A percentile compares a stretch with the other conserved stretches of the same genome.
phyloP scores from a whole-genome alignment of 331 rosid genomes.

The Ulmus americana region DNA sequence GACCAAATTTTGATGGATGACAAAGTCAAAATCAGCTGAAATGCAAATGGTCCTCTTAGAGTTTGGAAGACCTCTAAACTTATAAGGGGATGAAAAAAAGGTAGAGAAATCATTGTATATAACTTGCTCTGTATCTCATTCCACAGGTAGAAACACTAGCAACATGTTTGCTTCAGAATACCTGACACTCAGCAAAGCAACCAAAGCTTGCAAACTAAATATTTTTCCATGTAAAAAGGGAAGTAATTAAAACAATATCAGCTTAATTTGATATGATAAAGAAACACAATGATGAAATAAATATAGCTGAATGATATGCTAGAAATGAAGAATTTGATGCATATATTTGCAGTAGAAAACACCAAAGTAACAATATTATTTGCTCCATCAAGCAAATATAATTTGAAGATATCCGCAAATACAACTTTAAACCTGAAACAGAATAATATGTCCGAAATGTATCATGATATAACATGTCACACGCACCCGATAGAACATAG shows the following conservation, averaged over 20 bases:
- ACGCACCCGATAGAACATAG: constrained; percentile 48
- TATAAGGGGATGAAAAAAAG: neutral
- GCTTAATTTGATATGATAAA: constrained; percentile 4
- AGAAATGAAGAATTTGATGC: constrained; percentile 7
- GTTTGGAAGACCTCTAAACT: neutral
- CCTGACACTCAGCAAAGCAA: neutral
- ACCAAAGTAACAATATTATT: constrained; percentile 27
- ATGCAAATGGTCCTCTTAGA: neutral
- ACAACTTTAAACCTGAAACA: constrained; percentile 29
- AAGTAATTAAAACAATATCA: neutral
- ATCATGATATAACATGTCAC: constrained; percentile 33
- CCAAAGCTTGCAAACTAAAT: neutral
- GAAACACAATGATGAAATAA: constrained; percentile 16
- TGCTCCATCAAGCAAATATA: constrained; percentile 35
- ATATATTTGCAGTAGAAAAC: constrained; percentile 30
- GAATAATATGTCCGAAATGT: constrained; percentile 21
- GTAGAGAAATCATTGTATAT: neutral
- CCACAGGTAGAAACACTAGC: constrained; percentile 1
- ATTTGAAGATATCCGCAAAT: constrained; percentile 19
- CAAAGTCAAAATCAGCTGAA: neutral
- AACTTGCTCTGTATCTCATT: neutral
- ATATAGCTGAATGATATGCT: constrained; percentile 12
- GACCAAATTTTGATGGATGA: neutral
- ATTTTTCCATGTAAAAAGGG: constrained; percentile 1
- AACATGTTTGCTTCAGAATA: constrained; percentile 14